These are phyloP conservation scores for Polyporus arcularius DNA, from an alignment of 768 basidiomycete species.

Conservation along the genomic window DNA sequence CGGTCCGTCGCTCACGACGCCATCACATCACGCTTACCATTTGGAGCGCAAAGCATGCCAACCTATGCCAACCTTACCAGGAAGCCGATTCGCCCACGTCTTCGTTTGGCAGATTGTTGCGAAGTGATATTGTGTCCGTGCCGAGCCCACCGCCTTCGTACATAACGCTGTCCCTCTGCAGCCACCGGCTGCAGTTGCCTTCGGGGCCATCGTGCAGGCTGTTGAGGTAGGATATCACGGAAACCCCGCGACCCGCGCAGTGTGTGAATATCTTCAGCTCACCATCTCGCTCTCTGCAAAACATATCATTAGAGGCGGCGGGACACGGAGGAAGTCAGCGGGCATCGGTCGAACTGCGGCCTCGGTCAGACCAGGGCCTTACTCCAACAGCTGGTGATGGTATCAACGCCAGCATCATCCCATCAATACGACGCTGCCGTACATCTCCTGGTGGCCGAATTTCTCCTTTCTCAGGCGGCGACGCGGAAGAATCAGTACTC, in stretches of 20 bases:
- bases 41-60: conserved; percentile 8
- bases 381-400: conserved; percentile 19
- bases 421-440: conserved; percentile 13
- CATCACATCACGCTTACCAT: conserved; percentile 12
- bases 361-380: conserved; percentile 2
- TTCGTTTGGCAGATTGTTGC: conserved; percentile 23
- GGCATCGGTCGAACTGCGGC: background rate
- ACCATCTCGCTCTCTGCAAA: too few species aligned
- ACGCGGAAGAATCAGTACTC: background rate
- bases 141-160: conserved; percentile 11
- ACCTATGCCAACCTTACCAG: conserved; percentile 2
- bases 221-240: too few species aligned
- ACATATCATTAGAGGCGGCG: background rate
- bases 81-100: conserved; percentile 17
- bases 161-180: background rate
- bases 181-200: background rate
- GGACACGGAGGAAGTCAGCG: background rate
- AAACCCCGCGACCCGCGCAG: too few species aligned
- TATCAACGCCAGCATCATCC: conserved; percentile 19
- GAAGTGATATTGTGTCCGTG: conserved; percentile 16
- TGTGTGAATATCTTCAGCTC: too few species aligned
- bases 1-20: conserved; percentile 6
- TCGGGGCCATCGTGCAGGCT: background rate
- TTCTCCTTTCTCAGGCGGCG: background rate
- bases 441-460: conserved; percentile 3